Conservation (phyloP, 1,284 basidiomycete species). For the Dichomitus squalens region DNA sequence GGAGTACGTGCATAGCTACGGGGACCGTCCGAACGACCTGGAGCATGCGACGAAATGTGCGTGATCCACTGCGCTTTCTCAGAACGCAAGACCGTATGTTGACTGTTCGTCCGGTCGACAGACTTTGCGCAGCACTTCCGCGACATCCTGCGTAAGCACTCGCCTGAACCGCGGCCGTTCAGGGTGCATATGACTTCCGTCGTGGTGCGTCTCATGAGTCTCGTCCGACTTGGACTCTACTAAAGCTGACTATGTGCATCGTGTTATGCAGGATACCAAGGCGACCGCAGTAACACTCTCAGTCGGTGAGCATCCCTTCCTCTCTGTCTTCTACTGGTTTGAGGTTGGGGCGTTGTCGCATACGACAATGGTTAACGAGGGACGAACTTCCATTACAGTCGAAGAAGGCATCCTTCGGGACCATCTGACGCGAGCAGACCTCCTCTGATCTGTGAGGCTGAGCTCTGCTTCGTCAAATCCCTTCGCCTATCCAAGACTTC, state of each 20-base stretch:
- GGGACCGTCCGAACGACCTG: constrained; percentile 38
- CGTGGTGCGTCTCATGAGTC: constrained; percentile 47
- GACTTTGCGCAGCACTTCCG: constrained; percentile 45
- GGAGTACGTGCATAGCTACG: constrained; percentile 52
- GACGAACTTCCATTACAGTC: constrained; percentile 28
- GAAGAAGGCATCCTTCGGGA: constrained; percentile 54
- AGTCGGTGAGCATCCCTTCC: constrained; percentile 45
- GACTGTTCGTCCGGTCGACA: constrained; percentile 11
- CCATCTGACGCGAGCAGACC: constrained; percentile 53
- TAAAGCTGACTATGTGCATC: constrained; percentile 1
- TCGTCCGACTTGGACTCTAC: constrained; percentile 1
- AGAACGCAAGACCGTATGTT: neutral
- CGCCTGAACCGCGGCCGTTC: constrained; percentile 57
- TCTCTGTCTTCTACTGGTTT: neutral
- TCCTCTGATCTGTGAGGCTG: constrained; percentile 42
- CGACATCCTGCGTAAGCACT: constrained; percentile 40
- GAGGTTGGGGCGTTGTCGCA: constrained; percentile 2
- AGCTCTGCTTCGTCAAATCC: neutral
- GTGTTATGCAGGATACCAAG: constrained; percentile 55
- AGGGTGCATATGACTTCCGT: constrained; percentile 76
- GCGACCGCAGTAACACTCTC: constrained; percentile 68
- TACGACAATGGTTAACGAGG: constrained; percentile 13
- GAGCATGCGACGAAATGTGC: constrained; percentile 40
- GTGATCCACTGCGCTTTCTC: constrained; percentile 5
- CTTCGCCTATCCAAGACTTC: neutral